Evolutionary conservation across 2,329 filamentous ascomycete species (phyloP).

Genomic region (Penicillium sclerotigenum): DNA sequence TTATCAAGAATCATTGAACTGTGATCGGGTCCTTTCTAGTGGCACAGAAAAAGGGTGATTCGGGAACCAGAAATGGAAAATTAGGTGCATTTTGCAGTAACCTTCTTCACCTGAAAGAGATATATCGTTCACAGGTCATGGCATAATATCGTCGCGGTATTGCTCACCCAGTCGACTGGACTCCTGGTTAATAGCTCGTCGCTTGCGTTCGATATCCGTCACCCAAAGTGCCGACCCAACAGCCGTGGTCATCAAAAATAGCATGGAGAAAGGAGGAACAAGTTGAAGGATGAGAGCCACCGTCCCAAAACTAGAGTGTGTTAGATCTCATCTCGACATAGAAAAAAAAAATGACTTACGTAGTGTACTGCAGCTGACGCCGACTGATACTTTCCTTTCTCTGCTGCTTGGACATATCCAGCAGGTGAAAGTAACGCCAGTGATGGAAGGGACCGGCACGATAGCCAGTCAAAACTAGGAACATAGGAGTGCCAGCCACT

Average conservation of each 20-base stretch:
- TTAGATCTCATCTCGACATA: neutral
- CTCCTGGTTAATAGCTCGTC: slow-evolving; percentile 23
- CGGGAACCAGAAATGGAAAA: neutral
- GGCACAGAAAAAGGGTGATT: neutral
- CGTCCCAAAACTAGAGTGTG: slow-evolving; percentile 65
- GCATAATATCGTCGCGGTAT: slow-evolving; percentile 40
- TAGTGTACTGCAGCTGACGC: slow-evolving; percentile 78
- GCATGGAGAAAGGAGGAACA: slow-evolving; percentile 86
- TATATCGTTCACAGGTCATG: slow-evolving; percentile 12
- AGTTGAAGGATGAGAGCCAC: slow-evolving; percentile 80
- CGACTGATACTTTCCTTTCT: slow-evolving; percentile 65
- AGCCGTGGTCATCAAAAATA: slow-evolving; percentile 86
- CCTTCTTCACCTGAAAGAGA: neutral
- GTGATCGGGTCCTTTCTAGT: neutral
- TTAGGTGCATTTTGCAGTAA: neutral
- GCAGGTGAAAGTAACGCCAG: slow-evolving; percentile 83
- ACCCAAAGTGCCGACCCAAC: slow-evolving; percentile 85
- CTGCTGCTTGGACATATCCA: slow-evolving; percentile 70
- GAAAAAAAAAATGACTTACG: slow-evolving; percentile 47
- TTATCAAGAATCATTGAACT: neutral
- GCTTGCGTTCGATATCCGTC: slow-evolving; percentile 67
- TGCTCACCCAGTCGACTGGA: slow-evolving; percentile 23
- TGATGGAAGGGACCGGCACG: slow-evolving; percentile 84
- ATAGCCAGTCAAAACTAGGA: slow-evolving; percentile 83
- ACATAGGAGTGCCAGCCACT: slow-evolving; percentile 75